Evolutionary conservation across 257 asterid genomes (phyloP).

Genomic region (Prunella vulgaris): DNA sequence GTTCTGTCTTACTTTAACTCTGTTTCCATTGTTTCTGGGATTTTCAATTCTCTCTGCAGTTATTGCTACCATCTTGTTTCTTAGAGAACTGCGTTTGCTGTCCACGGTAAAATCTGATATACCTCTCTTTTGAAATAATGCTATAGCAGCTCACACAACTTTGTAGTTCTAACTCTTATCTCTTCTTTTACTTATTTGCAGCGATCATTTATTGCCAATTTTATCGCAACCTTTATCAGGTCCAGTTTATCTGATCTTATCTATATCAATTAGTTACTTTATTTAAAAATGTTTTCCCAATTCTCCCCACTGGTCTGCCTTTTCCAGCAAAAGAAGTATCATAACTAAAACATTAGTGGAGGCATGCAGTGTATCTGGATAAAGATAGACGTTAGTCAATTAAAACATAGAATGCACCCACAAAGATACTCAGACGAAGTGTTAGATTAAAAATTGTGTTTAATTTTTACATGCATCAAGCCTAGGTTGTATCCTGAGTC

Average conservation of each 20-base stretch:
- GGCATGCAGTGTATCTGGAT: background rate
- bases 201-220: slow-evolving; percentile 53
- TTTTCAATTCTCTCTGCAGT: slow-evolving; percentile 46
- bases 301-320: background rate
- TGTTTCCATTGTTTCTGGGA: background rate
- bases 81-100: slow-evolving; percentile 55
- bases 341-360: background rate
- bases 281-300: background rate
- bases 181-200: slow-evolving; percentile 41
- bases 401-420: background rate
- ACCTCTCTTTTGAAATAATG: slow-evolving; percentile 7
- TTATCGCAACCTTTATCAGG: slow-evolving; percentile 62
- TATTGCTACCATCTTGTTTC: slow-evolving; percentile 69
- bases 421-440: background rate
- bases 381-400: background rate
- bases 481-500: background rate
- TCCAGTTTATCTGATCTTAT: slow-evolving; percentile 20
- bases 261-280: background rate
- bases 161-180: slow-evolving; percentile 18
- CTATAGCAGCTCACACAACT: background rate
- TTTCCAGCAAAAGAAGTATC: background rate
- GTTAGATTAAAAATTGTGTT: background rate
- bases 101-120: slow-evolving; percentile 45
- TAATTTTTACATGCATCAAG: background rate
- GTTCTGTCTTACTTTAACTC: background rate